Base-by-base conservation (phyloP, 73 alveolate genomes). In the Paramecium sonneborni region DNA sequence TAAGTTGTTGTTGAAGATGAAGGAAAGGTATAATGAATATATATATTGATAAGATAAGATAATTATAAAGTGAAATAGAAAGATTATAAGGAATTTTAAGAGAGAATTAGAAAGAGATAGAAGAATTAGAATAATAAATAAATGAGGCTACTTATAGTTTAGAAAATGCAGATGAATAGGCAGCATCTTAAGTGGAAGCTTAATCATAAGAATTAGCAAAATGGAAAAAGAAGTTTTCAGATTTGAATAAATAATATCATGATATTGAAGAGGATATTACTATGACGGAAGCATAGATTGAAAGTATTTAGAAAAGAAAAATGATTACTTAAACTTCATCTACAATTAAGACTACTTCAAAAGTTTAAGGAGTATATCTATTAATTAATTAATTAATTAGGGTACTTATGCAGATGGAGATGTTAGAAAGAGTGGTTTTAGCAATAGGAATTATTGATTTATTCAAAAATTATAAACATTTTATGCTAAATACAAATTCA, bases 401-500 rank as follows among this genome's bases (percentile, higher is more conserved):
- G 44, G 48, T 26, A 30, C 39, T 12, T 32, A 62, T 30, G 44
- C 46, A 5, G 84, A 62, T 32, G 84, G 84, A 12, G 84, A 62
- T 62, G 44, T 62, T 21, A 62, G 84, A 62, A 62, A 62, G 44
- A 62, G 84, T 7, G 84, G 84, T 32, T 62, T 62, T 62, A 62
- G 84, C 48, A 62, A 62, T 62, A 62, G 84, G 84, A 62, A 62
- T 62, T 62, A 62, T 62, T 62, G 84, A 62, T 62, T 62, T 24
- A 62, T 62, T 62, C 48, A 62, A 30, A 62, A 62, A 62, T 62
- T 30, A 30, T 62, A 62, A 62, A 32, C 39, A 52, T 52, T n/a
- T 52, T 52, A 62, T 62, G 84, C 20, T 62, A 32, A 32, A 26
- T 62, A 30, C 84, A 62, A 62, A 62, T 62, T 62, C 84, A 30